A percentile compares a stretch with the other conserved stretches of the same genome.
These are phyloP conservation scores for Musa beccarii DNA, from an alignment of 176 grass and related monocot genomes.

Conservation along the genomic window DNA sequence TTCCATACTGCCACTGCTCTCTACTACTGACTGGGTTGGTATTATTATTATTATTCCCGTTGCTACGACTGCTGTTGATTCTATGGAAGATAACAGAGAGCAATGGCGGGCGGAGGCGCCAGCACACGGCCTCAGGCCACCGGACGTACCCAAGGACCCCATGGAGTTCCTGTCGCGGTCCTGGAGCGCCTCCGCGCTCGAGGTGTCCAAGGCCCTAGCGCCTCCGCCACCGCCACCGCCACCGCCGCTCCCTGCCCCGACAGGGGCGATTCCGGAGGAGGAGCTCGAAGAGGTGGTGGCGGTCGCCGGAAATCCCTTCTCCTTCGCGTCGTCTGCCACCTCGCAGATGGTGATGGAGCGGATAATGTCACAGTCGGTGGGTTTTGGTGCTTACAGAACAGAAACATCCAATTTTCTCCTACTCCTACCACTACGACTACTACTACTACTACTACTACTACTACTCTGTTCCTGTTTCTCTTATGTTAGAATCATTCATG, in stretches of 20 bases:
- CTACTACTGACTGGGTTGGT: too few relatives aligned
- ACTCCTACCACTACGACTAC: too few relatives aligned
- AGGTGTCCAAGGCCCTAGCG: conserved; percentile 44
- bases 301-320: conserved; percentile 60
- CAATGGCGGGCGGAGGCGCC: background rate
- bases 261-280: conserved; percentile 28
- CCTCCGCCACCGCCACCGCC: background rate
- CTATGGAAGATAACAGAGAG: background rate
- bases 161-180: conserved; percentile 88
- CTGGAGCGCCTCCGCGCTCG: conserved; percentile 59
- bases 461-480: background rate
- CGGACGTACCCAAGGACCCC: conserved; percentile 45
- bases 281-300: conserved; percentile 37
- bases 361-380: conserved; percentile 75
- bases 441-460: too few relatives aligned
- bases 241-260: conserved; percentile 6
- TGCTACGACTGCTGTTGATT: too few relatives aligned
- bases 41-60: too few relatives aligned
- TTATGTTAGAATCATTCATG: background rate
- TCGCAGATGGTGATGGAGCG: conserved; percentile 74
- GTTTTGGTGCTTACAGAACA: background rate
- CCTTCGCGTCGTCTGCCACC: conserved; percentile 73
- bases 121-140: conserved; percentile 2
- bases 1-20: too few relatives aligned
- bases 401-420: too few relatives aligned